Percentiles rank a stretch among this genome's conserved stretches.
phyloP scores from a whole-genome alignment of 129 eudicot species.

The Lactuca sativa region DNA sequence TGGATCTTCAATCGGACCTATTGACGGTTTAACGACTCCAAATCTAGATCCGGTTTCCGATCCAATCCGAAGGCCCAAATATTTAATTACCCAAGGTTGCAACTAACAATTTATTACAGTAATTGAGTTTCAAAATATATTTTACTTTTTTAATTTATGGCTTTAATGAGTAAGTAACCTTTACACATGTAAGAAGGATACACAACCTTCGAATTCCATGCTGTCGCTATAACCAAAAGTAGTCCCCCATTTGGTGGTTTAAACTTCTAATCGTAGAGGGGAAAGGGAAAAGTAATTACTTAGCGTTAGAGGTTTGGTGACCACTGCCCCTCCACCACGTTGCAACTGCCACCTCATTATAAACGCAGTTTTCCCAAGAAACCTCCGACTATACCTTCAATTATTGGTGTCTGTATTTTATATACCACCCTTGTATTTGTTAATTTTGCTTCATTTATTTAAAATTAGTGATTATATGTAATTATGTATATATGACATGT shows the following conservation, averaged over 20 bases:
- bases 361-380: constrained; percentile 20
- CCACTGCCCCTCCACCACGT: constrained; percentile 21
- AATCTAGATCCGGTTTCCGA: no score
- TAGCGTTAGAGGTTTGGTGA: constrained; percentile 31
- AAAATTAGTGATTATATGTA: neutral
- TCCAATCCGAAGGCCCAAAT: no score
- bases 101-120: neutral
- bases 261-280: constrained; percentile 4
- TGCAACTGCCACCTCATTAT: constrained; percentile 14
- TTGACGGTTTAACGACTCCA: no score
- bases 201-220: neutral
- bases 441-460: no score
- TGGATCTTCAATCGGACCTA: no score
- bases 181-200: constrained; percentile 7
- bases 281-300: constrained; percentile 24
- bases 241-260: constrained; percentile 20
- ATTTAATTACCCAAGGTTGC: no score
- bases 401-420: neutral
- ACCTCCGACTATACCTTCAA: neutral
- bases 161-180: neutral
- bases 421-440: no score
- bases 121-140: neutral
- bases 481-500: neutral
- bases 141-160: neutral
- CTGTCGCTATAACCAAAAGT: constrained; percentile 20